These are phyloP conservation scores for Candida vaughaniae DNA, from an alignment of 805 yeast genomes.

Conservation along the genomic window DNA sequence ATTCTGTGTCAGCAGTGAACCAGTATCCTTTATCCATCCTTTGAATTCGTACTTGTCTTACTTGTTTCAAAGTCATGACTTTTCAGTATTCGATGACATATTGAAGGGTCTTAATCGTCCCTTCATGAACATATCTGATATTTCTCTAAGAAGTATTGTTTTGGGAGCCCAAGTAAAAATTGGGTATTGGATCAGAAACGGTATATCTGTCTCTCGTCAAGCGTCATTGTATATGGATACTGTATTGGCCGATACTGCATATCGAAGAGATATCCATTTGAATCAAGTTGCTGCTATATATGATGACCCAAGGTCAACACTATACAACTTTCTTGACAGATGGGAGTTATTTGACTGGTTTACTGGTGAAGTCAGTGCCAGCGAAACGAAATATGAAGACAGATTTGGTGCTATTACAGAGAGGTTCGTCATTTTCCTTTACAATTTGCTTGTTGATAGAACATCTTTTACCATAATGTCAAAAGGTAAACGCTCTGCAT, in stretches of 20 bases:
- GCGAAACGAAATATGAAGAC: conserved; percentile 48
- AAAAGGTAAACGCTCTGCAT: conserved; percentile 25
- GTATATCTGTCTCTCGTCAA: conserved; percentile 51
- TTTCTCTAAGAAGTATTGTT: conserved; percentile 59
- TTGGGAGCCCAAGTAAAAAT: conserved; percentile 58
- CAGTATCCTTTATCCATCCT: conserved; percentile 59
- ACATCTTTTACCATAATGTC: conserved; percentile 21
- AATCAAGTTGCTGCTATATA: conserved; percentile 42
- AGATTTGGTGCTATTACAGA: conserved; percentile 43
- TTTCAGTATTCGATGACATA: conserved; percentile 16
- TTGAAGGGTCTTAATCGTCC: conserved; percentile 24
- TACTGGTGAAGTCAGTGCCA: conserved; percentile 28
- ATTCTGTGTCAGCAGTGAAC: conserved; percentile 47
- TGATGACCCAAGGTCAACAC: conserved; percentile 36
- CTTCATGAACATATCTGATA: conserved; percentile 51
- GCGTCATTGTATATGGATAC: conserved; percentile 48
- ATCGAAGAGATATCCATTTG: conserved; percentile 45
- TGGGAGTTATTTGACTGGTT: conserved; percentile 61
- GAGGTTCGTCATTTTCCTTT: conserved; percentile 43
- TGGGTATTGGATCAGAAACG: conserved; percentile 77
- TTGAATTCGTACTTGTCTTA: conserved; percentile 55
- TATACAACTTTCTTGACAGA: conserved; percentile 45
- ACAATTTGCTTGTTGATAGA: conserved; percentile 43
- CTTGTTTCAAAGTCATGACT: conserved; percentile 33
- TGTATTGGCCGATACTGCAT: conserved; percentile 39